These are phyloP conservation scores for Boletales sp. DNA, from an alignment of 768 basidiomycete species.

Conservation along the genomic window DNA sequence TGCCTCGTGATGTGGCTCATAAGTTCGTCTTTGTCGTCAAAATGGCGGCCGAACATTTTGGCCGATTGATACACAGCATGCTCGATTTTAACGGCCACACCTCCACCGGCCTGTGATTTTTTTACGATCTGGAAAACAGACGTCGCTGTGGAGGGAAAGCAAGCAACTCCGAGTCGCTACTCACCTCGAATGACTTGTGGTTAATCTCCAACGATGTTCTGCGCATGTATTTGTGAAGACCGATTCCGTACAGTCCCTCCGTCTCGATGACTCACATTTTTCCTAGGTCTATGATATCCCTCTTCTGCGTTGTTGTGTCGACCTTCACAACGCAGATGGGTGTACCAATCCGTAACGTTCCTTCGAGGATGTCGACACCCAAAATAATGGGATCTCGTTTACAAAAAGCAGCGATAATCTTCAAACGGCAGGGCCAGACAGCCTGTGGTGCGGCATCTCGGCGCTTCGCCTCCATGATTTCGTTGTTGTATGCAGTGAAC, in stretches of 20 bases:
- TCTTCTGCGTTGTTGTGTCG: constrained; percentile 85
- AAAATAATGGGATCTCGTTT: constrained; percentile 97
- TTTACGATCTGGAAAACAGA: constrained; percentile 65
- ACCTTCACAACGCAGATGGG: constrained; percentile 92
- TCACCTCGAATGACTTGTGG: constrained; percentile 81
- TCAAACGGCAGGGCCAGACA: constrained; percentile 94
- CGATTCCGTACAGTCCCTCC: neutral
- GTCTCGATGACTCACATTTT: constrained; percentile 68
- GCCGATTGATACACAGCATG: constrained; percentile 94
- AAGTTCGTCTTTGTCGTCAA: constrained; percentile 93
- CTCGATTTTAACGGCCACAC: constrained; percentile 98
- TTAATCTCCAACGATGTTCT: constrained; percentile 98
- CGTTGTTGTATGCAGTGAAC: constrained; percentile 90
- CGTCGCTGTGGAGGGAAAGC: too few relatives aligned
- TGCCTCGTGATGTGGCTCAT: constrained; percentile 86
- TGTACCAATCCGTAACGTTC: constrained; percentile 85
- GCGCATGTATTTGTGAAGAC: neutral
- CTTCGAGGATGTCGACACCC: constrained; percentile 95
- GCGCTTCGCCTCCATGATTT: constrained; percentile 89
- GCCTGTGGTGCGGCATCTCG: constrained; percentile 91
- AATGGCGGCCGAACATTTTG: constrained; percentile 95
- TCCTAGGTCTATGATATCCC: constrained; percentile 87
- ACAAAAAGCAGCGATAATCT: constrained; percentile 90
- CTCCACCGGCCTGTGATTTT: constrained; percentile 90
- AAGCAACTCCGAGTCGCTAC: constrained; percentile 13